Conservation (phyloP, 139 green algal species). For the Chlorella vulgaris region DNA sequence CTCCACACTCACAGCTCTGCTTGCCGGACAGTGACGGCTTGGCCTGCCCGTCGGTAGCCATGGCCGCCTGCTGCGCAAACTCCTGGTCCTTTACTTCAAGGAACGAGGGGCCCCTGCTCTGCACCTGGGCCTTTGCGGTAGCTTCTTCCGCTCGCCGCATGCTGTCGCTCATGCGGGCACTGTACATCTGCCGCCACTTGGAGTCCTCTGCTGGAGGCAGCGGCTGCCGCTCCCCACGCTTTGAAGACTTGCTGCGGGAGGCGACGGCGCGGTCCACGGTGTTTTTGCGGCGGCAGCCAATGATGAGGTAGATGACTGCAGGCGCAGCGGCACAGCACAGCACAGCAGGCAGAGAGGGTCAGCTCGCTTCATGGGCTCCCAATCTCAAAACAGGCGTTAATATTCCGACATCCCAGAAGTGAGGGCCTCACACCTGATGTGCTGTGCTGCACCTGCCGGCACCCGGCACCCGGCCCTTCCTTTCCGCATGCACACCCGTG, state of each 20-base stretch:
- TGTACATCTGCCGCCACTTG: slow-evolving; percentile 27
- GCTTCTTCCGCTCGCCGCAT: slow-evolving; percentile 21
- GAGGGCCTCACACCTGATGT: no score
- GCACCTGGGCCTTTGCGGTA: neutral
- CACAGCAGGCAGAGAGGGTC: neutral
- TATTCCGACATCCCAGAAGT: no score
- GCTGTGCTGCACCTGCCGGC: no score
- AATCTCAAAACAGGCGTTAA: no score
- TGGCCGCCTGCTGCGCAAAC: slow-evolving; percentile 7
- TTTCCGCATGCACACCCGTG: no score
- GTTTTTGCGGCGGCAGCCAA: neutral
- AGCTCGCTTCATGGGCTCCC: no score
- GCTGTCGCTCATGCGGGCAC: slow-evolving; percentile 14
- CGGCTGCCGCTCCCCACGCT: neutral
- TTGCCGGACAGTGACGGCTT: neutral
- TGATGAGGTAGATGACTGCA: neutral
- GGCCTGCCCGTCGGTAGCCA: neutral
- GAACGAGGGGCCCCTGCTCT: slow-evolving; percentile 8
- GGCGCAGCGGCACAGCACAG: neutral
- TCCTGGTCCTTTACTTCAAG: slow-evolving; percentile 1
- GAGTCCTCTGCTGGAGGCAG: neutral
- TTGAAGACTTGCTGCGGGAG: neutral
- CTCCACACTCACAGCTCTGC: slow-evolving; percentile 17
- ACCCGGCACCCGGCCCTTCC: no score
- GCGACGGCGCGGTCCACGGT: neutral